Evolutionary conservation across 2,329 filamentous ascomycete species (phyloP).

Genomic region (Aureobasidium sp.): DNA sequence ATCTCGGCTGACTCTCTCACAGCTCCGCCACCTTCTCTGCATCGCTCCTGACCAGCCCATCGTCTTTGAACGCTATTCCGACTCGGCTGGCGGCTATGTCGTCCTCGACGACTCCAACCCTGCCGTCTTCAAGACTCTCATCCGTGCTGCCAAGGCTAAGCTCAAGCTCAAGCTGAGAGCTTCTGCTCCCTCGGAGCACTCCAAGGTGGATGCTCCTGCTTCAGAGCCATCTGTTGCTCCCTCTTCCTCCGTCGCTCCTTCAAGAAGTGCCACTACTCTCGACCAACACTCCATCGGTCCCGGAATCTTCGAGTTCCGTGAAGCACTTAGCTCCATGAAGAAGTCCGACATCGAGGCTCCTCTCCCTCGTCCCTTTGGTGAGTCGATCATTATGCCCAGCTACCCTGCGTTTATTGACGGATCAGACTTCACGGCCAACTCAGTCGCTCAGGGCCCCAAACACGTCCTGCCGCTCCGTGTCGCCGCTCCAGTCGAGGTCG

Average conservation of each 20-base stretch:
- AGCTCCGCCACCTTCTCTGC: conserved; percentile 63
- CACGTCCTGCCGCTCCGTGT: background rate
- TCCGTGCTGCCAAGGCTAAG: conserved; percentile 95
- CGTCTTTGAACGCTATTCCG: conserved; percentile 86
- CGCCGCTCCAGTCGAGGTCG: conserved; percentile 18
- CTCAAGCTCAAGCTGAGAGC: conserved; percentile 79
- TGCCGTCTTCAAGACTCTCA: conserved; percentile 91
- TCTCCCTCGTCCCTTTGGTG: conserved; percentile 30
- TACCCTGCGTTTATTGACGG: background rate
- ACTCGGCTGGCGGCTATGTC: conserved; percentile 77
- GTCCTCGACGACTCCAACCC: conserved; percentile 67
- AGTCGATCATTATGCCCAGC: background rate
- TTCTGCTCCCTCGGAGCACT: conserved; percentile 20
- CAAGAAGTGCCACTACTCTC: conserved; percentile 14
- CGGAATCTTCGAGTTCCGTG: conserved; percentile 30
- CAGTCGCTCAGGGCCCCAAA: conserved; percentile 5
- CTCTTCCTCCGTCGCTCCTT: conserved; percentile 19
- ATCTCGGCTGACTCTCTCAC: conserved; percentile 13
- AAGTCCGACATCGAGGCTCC: conserved; percentile 30
- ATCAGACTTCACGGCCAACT: conserved; percentile 17
- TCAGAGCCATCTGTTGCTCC: conserved; percentile 15
- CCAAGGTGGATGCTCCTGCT: background rate
- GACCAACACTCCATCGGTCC: conserved; percentile 23
- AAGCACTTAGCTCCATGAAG: conserved; percentile 20
- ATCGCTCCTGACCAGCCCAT: conserved; percentile 55